Conservation (phyloP, 2,329 filamentous ascomycete species). For the Chaetomium sp. region DNA sequence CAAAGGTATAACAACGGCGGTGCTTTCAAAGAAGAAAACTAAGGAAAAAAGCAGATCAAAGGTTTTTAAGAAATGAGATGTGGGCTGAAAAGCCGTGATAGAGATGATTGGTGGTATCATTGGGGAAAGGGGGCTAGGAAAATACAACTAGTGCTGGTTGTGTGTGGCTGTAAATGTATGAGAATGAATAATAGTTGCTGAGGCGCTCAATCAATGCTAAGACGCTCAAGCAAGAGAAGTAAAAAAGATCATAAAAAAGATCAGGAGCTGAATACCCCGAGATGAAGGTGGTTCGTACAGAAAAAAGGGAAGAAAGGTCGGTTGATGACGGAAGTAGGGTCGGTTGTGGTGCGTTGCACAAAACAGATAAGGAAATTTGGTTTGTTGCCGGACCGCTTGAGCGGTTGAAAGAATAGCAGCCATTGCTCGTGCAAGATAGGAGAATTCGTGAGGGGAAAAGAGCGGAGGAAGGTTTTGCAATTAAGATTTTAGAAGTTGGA, state of each 20-base stretch:
- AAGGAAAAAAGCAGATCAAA: background rate
- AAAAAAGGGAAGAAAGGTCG: conserved; percentile 5
- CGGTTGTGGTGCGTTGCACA: conserved; percentile 1
- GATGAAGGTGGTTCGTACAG: background rate
- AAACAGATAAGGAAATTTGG: background rate
- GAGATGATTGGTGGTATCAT: conserved; percentile 16
- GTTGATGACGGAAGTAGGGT: background rate
- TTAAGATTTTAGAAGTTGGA: conserved; percentile 13
- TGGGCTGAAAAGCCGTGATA: conserved; percentile 13
- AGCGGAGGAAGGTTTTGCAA: background rate
- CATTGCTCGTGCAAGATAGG: background rate
- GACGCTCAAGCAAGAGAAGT: background rate
- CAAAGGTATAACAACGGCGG: background rate
- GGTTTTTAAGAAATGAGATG: background rate
- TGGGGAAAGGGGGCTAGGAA: conserved; percentile 1
- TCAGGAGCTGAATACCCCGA: background rate
- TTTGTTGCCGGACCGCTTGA: conserved; percentile 12
- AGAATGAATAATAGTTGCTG: background rate
- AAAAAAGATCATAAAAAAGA: background rate
- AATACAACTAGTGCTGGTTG: too few relatives aligned
- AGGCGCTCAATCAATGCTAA: background rate
- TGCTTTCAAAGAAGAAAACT: background rate
- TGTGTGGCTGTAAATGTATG: background rate
- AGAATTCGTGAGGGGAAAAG: background rate
- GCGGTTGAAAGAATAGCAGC: background rate